Base-by-base conservation (phyloP, 176 grass and related monocot species). In the Triticum urartu region DNA sequence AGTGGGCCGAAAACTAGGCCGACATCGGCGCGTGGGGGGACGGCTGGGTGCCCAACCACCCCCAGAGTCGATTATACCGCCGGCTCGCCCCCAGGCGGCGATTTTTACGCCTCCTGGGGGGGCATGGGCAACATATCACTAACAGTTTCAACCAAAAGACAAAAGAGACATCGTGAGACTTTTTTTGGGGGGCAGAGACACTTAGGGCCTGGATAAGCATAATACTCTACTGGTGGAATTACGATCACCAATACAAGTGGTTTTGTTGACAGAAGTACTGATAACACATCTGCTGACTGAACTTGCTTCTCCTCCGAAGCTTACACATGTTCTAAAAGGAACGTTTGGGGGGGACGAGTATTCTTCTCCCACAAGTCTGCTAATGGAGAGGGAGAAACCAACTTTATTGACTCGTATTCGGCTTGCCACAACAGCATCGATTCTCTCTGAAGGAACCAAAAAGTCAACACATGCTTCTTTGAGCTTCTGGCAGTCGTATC, bases 381-480 rank as follows among this genome's bases (percentile, higher is more conserved):
- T 21, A 85, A 36, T 6, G 84, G 64, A 38, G 25, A 81, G n/a
- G 88, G 67, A 66, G 39, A 89, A 34, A 26, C 66, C 32, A 42
- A 54, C 50, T 43, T 76, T 6, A 79, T 32, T 5, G 30, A 3
- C 39, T 30, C 2, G 7, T 72, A 91, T 8, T 24, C 38, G 17
- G 28, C 14, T 87, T 7, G 20, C 0, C 64, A 54, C 11, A 38
- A 91, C 85, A 34, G 3, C 15, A 73, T 80, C 61, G 39, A 86
- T 33, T 42, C 54, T 90, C 6, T 77, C 77, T 1, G 78, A 47
- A 24, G 68, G 54, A 54, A 45, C 35, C 26, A 43, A 62, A 58
- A 78, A 88, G 14, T 85, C 25, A 0, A 83, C 12, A 14, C 86
- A 92, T 7, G 33, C 36, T 11, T 79, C 81, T 39, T 86, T 89